Percentiles rank a stretch among this genome's conserved stretches.
These are phyloP conservation scores for Metarhizium humberi DNA, from an alignment of 2,329 filamentous ascomycete genomes.

Conservation along the genomic window DNA sequence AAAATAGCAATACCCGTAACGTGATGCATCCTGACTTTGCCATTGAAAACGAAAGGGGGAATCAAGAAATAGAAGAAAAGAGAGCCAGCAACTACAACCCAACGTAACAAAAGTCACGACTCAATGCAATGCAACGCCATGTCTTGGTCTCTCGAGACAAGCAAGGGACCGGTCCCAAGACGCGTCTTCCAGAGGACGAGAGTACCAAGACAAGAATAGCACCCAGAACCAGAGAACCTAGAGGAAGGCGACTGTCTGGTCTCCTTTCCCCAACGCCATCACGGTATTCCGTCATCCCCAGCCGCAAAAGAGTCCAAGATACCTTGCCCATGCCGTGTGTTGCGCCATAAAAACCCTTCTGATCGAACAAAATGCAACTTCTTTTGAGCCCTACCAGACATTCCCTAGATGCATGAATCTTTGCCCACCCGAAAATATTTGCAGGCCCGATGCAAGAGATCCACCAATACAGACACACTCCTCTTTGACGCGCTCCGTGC, in stretches of 20 bases:
- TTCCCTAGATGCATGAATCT: conserved; percentile 5
- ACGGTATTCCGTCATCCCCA: neutral
- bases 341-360: conserved; percentile 3
- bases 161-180: neutral
- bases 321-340: conserved; percentile 3
- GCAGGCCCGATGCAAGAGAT: conserved; percentile 4
- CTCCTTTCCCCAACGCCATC: neutral
- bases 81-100: neutral
- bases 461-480: conserved; percentile 5
- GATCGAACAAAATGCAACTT: conserved; percentile 4
- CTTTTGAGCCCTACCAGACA: conserved; percentile 2
- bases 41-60: conserved; percentile 4
- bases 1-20: neutral
- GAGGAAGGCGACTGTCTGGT: neutral
- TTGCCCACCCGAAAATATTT: neutral
- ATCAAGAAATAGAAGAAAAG: conserved; percentile 3
- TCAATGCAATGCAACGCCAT: conserved; percentile 3
- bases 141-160: conserved; percentile 1
- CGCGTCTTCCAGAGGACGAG: neutral
- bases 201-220: neutral
- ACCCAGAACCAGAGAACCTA: neutral
- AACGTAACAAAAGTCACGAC: conserved; percentile 1
- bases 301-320: neutral
- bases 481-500: conserved; percentile 4
- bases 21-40: neutral